phyloP scores from a whole-genome alignment of 169 alveolate genomes.

The Perkinsus olseni region DNA sequence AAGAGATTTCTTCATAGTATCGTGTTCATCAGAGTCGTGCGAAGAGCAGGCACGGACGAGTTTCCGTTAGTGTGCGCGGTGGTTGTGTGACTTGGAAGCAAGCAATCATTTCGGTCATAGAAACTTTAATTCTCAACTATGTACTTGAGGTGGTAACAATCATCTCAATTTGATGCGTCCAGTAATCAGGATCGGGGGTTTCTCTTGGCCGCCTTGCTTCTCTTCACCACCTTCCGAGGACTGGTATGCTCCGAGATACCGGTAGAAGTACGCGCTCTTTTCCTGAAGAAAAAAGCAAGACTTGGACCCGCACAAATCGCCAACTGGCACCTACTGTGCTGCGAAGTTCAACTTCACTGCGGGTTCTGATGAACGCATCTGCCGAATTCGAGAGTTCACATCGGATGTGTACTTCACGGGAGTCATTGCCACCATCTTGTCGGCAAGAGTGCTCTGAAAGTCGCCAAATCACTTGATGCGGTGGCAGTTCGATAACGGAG shows the following conservation, averaged over 20 bases:
- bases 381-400: not conserved
- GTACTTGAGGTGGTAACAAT: not conserved
- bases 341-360: not conserved
- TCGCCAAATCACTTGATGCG: too few species aligned
- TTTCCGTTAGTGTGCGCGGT: too few species aligned
- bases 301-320: not conserved
- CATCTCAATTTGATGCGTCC: too few species aligned
- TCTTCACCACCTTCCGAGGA: not conserved
- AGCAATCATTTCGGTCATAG: too few species aligned
- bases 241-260: not conserved
- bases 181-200: not conserved
- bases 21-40: too few species aligned
- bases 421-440: constrained; percentile 1
- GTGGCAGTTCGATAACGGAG: not conserved
- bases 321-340: not conserved
- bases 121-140: not conserved
- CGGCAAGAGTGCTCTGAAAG: not conserved
- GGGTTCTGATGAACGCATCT: not conserved
- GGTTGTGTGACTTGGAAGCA: too few species aligned
- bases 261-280: not conserved
- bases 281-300: not conserved
- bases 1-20: too few species aligned
- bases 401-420: not conserved
- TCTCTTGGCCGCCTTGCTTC: not conserved
- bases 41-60: too few species aligned